Percentiles rank a stretch among this genome's conserved stretches.
These are phyloP conservation scores for Gypsophila paniculata DNA, from an alignment of 179 eudicot genomes.

Conservation along the genomic window DNA sequence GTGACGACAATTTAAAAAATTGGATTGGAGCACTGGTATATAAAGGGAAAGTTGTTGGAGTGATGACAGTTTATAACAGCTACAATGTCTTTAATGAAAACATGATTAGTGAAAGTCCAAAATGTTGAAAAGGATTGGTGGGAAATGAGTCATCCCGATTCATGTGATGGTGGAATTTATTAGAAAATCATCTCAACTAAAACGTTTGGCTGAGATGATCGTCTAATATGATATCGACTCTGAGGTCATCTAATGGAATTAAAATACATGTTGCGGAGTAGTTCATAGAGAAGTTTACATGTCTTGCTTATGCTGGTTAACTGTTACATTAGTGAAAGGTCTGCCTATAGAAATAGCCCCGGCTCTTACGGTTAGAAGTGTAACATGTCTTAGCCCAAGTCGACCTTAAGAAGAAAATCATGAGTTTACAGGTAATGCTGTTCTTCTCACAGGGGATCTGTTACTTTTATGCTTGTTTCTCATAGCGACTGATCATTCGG, in stretches of 20 bases:
- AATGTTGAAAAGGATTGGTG: not conserved
- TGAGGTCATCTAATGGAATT: too few species aligned
- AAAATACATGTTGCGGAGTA: too few species aligned
- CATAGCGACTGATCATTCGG: not conserved
- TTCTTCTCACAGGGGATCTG: not conserved
- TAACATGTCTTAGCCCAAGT: not conserved
- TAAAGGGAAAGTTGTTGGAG: not conserved
- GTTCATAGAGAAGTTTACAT: too few species aligned
- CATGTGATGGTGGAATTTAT: not conserved
- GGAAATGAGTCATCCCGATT: conserved; percentile 1
- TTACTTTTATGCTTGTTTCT: not conserved
- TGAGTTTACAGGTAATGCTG: conserved; percentile 17
- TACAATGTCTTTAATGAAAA: not conserved
- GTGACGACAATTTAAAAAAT: conserved; percentile 2
- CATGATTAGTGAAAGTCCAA: not conserved
- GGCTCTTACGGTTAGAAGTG: too few species aligned
- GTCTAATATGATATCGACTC: too few species aligned
- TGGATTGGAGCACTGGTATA: not conserved
- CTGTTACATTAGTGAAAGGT: too few species aligned
- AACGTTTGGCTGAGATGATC: too few species aligned
- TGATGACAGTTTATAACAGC: not conserved
- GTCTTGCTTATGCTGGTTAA: too few species aligned
- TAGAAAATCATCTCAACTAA: too few species aligned
- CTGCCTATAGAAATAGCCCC: too few species aligned
- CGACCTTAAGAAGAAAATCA: not conserved